phyloP scores from a whole-genome alignment of 345 rosid genomes.

The Citropsis articulata region DNA sequence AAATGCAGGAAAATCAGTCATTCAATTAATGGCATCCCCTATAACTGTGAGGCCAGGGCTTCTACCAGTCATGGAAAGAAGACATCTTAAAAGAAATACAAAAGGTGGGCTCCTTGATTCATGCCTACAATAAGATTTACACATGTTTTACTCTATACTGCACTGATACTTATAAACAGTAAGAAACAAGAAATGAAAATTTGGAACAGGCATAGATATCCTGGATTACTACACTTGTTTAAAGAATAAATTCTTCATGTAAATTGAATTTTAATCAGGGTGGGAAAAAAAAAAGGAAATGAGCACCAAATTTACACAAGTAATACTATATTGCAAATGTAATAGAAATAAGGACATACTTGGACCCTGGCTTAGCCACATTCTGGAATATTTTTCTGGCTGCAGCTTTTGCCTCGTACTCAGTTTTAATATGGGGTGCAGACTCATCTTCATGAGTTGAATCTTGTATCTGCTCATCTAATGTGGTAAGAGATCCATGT shows the following conservation, averaged over 20 bases:
- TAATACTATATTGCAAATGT: neutral
- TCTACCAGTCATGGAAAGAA: neutral
- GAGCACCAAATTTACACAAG: neutral
- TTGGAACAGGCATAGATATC: neutral
- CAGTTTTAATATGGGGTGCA: conserved; percentile 60
- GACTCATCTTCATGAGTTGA: conserved; percentile 50
- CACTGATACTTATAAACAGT: neutral
- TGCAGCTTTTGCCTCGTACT: conserved; percentile 77
- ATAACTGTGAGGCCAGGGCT: neutral
- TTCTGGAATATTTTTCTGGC: conserved; percentile 75
- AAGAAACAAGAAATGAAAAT: neutral
- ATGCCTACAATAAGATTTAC: neutral
- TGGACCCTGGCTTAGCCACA: conserved; percentile 65
- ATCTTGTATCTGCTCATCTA: conserved; percentile 74
- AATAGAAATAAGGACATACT: conserved; percentile 32
- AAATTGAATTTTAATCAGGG: neutral
- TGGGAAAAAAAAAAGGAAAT: neutral
- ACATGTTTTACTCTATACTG: neutral
- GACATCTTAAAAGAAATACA: neutral
- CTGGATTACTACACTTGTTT: neutral
- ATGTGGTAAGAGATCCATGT: conserved; percentile 68
- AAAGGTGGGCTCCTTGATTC: neutral
- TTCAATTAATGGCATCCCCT: neutral
- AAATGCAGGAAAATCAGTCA: neutral
- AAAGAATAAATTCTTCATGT: neutral